Percentiles rank a stretch among this genome's conserved stretches.
phyloP scores from a whole-genome alignment of 306 rosid genomes.

The Inga laurina region DNA sequence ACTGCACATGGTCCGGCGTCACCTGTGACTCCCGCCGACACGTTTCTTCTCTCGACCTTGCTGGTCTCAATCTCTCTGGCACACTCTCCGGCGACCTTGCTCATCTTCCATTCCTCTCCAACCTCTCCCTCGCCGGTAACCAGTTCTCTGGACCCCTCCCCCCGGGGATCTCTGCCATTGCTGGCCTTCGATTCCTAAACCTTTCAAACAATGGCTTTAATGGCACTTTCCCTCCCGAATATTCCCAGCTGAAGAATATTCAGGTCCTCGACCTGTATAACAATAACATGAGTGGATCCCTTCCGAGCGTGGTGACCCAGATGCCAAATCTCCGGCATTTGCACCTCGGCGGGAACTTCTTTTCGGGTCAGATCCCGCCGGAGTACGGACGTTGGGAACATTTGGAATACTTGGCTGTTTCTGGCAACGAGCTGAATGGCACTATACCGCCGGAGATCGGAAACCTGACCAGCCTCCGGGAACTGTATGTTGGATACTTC shows the following conservation, averaged over 20 bases:
- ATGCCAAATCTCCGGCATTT: constrained; percentile 70
- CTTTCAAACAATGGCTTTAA: constrained; percentile 82
- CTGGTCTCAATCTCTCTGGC: constrained; percentile 62
- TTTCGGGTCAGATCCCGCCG: constrained; percentile 74
- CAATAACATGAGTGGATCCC: constrained; percentile 75
- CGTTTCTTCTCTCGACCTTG: constrained; percentile 65
- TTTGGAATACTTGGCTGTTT: constrained; percentile 75
- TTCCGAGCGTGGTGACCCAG: constrained; percentile 59
- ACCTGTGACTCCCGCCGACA: constrained; percentile 70
- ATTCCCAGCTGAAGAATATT: constrained; percentile 56
- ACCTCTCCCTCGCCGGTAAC: constrained; percentile 58
- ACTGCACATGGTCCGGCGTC: constrained; percentile 73
- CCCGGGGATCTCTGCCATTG: constrained; percentile 51
- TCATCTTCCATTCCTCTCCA: constrained; percentile 59
- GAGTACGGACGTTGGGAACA: constrained; percentile 63
- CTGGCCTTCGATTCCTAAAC: constrained; percentile 63
- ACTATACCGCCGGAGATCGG: constrained; percentile 80
- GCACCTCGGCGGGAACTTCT: constrained; percentile 88
- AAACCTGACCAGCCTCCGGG: constrained; percentile 61
- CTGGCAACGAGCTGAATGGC: constrained; percentile 82
- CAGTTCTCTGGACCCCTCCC: constrained; percentile 70
- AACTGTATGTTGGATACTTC: constrained; percentile 84
- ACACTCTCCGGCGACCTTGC: constrained; percentile 52
- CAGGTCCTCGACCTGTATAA: constrained; percentile 77
- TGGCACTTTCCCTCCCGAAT: constrained; percentile 60